phyloP scores from a whole-genome alignment of 257 asterid species.

The Rhazya stricta region DNA sequence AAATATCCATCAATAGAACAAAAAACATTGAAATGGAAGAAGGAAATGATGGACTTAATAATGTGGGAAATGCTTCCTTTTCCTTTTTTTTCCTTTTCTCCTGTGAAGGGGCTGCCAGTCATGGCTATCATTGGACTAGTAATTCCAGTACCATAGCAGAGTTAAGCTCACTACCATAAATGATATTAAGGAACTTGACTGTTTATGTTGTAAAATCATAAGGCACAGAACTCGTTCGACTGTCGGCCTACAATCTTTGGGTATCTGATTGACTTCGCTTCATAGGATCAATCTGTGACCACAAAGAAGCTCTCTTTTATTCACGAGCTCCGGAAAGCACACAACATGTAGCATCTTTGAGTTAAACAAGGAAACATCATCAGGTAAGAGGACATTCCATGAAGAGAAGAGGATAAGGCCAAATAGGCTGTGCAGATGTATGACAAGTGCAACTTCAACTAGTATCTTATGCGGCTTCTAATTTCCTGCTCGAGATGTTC shows the following conservation, averaged over 20 bases:
- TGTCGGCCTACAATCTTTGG: background rate
- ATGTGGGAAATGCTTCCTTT: background rate
- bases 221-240: background rate
- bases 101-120: background rate
- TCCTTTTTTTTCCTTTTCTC: too few species aligned
- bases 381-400: background rate
- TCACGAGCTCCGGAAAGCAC: background rate
- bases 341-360: background rate
- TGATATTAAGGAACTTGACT: background rate
- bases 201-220: background rate
- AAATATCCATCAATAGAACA: background rate
- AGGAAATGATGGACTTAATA: background rate
- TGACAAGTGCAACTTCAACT: background rate
- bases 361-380: background rate
- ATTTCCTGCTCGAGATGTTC: background rate
- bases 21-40: background rate
- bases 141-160: background rate
- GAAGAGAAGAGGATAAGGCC: background rate
- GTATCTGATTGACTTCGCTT: background rate
- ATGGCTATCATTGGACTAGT: background rate
- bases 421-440: background rate
- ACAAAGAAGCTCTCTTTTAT: background rate
- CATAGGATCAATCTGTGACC: background rate
- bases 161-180: background rate
- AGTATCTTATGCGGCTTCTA: background rate